A percentile compares a stretch with the other conserved stretches of the same genome.
phyloP scores from a whole-genome alignment of 768 basidiomycete genomes.

The Neoboletus subvelutipes region DNA sequence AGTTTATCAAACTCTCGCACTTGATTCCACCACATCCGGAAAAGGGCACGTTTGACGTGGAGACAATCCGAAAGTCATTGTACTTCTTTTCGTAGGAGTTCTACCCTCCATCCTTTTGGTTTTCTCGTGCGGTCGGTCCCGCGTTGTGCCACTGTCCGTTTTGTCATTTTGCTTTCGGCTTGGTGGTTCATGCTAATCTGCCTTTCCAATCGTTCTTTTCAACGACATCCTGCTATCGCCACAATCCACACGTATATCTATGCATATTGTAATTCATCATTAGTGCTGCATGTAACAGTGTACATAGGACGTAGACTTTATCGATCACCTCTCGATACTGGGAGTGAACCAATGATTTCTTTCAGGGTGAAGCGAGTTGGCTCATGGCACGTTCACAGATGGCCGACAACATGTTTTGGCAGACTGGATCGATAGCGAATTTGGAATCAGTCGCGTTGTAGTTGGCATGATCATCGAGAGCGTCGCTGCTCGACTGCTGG shows the following conservation, averaged over 20 bases:
- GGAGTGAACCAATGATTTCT: neutral
- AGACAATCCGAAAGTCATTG: constrained; percentile 71
- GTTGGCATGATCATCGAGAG: neutral
- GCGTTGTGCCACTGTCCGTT: too few species aligned
- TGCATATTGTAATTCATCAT: constrained; percentile 18
- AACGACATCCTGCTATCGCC: neutral
- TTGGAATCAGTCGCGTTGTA: neutral
- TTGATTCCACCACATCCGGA: constrained; percentile 78
- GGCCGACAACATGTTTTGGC: constrained; percentile 29
- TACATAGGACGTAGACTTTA: constrained; percentile 15
- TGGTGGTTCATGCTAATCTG: neutral
- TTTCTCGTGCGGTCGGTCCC: neutral
- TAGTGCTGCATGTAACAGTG: constrained; percentile 12
- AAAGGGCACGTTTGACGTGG: constrained; percentile 85
- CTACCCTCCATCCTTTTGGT: neutral
- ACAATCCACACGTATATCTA: constrained; percentile 9
- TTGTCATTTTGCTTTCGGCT: neutral
- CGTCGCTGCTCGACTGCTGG: neutral
- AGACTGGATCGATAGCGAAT: constrained; percentile 18
- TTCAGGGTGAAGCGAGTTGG: constrained; percentile 4
- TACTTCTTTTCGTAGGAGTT: constrained; percentile 88
- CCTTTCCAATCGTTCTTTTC: neutral
- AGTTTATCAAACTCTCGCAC: constrained; percentile 73
- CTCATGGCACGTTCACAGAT: constrained; percentile 27
- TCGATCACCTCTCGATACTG: neutral